Base-by-base conservation (phyloP, 441 rosid species). In the Metrosideros polymorpha region DNA sequence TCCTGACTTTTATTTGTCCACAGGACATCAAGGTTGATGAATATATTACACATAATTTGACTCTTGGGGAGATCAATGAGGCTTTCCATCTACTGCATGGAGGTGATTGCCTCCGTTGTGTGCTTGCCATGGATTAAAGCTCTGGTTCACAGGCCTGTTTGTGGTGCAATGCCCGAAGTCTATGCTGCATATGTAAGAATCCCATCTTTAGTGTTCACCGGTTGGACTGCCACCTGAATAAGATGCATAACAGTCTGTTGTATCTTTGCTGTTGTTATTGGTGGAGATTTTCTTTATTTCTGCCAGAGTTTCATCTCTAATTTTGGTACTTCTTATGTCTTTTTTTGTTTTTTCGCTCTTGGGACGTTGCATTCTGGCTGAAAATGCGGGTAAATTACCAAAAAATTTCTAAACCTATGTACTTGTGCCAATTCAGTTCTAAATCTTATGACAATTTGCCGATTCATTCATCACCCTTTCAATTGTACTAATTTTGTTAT, bases 1-100 rank as follows among this genome's bases (percentile, higher is more conserved):
- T 30, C 27, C 49, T 14, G 19, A 82, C 19, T 52, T 83, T 4
- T 25, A 32, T 45, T 29, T 9, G 45, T 13, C 84, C 22, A 29
- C 94, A 97, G 99, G 99, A 97, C 92, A 95, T 97, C n/a, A 97
- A 97, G 93, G 95, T 96, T 24, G 99, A 97, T 57, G 98, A 96
- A 89, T 96, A 97, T 92, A 90, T 97, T 63, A 97, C 98, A 24
- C 98, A 95, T 90, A 94, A 85, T 87, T 53, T 94, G 91, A 92
- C 92, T n/a, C 92, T 96, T 30, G 93, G 86, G 85, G 96, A 97
- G 87, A 96, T 97, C 93, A 97, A 97, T 85, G 84, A 92, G 89
- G 99, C 98, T 25, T 96, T 97, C 89, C 94, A 96, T 84, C 92
- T 96, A 90, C 89, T 97, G 96, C 99, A 97, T 55, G 98, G 89